Evolutionary conservation across 192 early-diverging fungal species (phyloP).

Genomic region (Umbelopsis isabellina): DNA sequence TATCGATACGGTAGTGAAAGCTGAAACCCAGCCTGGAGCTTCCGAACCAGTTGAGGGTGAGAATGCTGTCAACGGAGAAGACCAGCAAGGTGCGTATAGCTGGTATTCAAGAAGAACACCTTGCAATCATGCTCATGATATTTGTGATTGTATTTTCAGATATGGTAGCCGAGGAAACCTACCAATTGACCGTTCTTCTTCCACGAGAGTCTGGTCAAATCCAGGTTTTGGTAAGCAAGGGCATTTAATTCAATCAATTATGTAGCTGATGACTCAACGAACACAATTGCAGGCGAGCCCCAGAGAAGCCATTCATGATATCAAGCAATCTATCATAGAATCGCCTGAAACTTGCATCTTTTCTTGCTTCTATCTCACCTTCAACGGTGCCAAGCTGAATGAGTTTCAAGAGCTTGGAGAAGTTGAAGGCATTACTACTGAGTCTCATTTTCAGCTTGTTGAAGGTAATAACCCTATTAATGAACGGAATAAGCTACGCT

Average conservation of each 20-base stretch:
- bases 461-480: constrained; percentile 55
- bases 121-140: too few species aligned
- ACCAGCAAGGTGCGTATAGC: constrained; percentile 7
- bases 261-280: too few species aligned
- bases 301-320: constrained; percentile 80
- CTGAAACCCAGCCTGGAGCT: constrained; percentile 7
- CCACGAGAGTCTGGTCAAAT: constrained; percentile 48
- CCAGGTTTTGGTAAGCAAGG: constrained; percentile 51
- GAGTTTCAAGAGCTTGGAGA: constrained; percentile 79
- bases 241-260: background rate
- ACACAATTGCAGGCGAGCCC: constrained; percentile 57
- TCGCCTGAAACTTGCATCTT: constrained; percentile 81
- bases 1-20: background rate
- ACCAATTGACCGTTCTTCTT: constrained; percentile 56
- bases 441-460: constrained; percentile 64
- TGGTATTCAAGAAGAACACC: too few species aligned
- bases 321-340: constrained; percentile 87
- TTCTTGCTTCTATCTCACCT: constrained; percentile 89
- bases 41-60: background rate
- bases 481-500: background rate
- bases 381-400: constrained; percentile 71
- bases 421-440: constrained; percentile 66
- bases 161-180: constrained; percentile 48
- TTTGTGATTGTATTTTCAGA: background rate
- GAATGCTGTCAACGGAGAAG: background rate